A percentile compares a stretch with the other conserved stretches of the same genome.
Conservation (phyloP, 345 rosid genomes). For the Schrenkiella parvula region DNA sequence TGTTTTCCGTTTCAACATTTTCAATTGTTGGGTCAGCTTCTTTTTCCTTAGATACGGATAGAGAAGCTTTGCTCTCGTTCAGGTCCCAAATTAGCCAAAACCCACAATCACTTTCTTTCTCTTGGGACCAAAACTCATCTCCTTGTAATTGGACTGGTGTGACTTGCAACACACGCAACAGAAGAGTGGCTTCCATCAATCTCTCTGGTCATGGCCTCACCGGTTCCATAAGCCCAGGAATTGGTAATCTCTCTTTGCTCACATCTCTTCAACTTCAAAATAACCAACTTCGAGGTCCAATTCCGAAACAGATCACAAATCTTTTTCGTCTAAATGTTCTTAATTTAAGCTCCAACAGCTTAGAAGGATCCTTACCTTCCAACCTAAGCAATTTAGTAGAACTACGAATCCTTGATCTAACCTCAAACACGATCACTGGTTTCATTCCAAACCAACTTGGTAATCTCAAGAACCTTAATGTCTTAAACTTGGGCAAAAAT, state of each 20-base stretch:
- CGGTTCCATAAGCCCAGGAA: slow-evolving; percentile 43
- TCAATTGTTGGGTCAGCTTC: slow-evolving; percentile 16
- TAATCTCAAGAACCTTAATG: slow-evolving; percentile 28
- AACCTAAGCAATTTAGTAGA: slow-evolving; percentile 34
- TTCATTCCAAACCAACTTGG: slow-evolving; percentile 33
- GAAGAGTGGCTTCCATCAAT: slow-evolving; percentile 41
- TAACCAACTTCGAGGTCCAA: slow-evolving; percentile 36
- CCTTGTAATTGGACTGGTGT: slow-evolving; percentile 53
- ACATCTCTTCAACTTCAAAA: slow-evolving; percentile 43
- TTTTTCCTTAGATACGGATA: slow-evolving; percentile 33
- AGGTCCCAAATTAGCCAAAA: slow-evolving; percentile 33
- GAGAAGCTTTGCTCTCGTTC: slow-evolving; percentile 42
- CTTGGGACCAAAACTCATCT: slow-evolving; percentile 39
- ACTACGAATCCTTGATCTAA: slow-evolving; percentile 40
- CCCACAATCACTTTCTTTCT: slow-evolving; percentile 24
- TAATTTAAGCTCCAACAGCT: slow-evolving; percentile 42
- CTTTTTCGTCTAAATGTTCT: slow-evolving; percentile 39
- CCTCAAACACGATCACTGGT: slow-evolving; percentile 39
- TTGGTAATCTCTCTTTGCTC: slow-evolving; percentile 50
- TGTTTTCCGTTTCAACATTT: slow-evolving; percentile 2
- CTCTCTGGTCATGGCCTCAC: slow-evolving; percentile 26
- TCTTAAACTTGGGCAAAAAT: slow-evolving; percentile 46
- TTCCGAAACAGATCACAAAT: slow-evolving; percentile 39
- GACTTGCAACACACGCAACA: slow-evolving; percentile 29
- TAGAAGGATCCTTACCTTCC: slow-evolving; percentile 36